Evolutionary conservation across 2,329 filamentous ascomycete species (phyloP).

Genomic region (Ascochyta lentis): DNA sequence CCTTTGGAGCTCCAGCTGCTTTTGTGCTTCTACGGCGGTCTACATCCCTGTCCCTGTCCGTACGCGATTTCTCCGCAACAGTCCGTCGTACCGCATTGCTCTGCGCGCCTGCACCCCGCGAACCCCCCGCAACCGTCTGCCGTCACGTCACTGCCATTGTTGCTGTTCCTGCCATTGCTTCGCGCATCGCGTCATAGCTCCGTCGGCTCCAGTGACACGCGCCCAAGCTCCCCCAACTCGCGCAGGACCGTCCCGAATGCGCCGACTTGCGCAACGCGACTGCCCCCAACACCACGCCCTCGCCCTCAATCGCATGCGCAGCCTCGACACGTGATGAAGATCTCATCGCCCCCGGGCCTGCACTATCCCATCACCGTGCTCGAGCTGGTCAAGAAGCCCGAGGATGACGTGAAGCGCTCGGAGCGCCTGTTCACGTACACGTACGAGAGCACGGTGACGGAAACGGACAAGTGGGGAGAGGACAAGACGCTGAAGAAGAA

Average conservation of each 20-base stretch:
- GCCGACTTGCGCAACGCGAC: constrained; percentile 40
- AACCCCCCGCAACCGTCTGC: background rate
- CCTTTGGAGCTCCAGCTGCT: constrained; percentile 10
- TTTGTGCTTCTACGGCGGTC: constrained; percentile 10
- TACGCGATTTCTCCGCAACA: constrained; percentile 12
- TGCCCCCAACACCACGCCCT: constrained; percentile 22
- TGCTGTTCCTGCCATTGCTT: background rate
- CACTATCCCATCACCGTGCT: constrained; percentile 94
- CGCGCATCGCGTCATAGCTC: constrained; percentile 6
- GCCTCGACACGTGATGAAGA: constrained; percentile 53
- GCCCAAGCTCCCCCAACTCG: constrained; percentile 22
- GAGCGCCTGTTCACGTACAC: constrained; percentile 85
- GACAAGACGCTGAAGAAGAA: constrained; percentile 71
- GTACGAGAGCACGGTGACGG: constrained; percentile 75
- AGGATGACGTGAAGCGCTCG: constrained; percentile 77
- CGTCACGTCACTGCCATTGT: background rate
- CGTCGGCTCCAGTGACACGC: constrained; percentile 9
- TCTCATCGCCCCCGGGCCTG: constrained; percentile 61
- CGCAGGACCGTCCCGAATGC: constrained; percentile 37
- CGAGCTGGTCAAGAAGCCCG: constrained; percentile 76
- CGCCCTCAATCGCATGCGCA: constrained; percentile 38
- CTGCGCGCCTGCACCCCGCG: constrained; percentile 7
- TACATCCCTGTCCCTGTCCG: constrained; percentile 5
- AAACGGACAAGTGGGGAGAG: constrained; percentile 75
- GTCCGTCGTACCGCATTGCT: constrained; percentile 6